Percentiles rank a stretch among this genome's conserved stretches.
Evolutionary conservation across 768 basidiomycete species (phyloP).

Genomic region (Amanita exitialis): DNA sequence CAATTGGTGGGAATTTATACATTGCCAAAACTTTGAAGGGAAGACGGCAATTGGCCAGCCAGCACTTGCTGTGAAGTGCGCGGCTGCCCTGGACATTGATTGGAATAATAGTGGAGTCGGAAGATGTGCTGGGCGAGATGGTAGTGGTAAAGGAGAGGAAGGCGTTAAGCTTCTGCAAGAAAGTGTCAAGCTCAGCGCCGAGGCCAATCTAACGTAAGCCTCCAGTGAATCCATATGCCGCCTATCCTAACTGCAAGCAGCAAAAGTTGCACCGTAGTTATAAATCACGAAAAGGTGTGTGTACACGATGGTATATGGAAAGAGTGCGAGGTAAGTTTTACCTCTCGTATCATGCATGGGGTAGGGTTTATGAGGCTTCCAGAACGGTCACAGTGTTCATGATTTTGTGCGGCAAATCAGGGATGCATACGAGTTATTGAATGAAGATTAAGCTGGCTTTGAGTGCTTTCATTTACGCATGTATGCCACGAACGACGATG

Average conservation of each 20-base stretch:
- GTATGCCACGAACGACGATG: too few relatives aligned
- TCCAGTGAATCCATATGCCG: not conserved
- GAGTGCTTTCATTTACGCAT: too few relatives aligned
- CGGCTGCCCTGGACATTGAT: slow-evolving; percentile 48
- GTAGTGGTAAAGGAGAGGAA: slow-evolving; percentile 51
- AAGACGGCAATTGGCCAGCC: slow-evolving; percentile 53
- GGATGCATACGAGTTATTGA: slow-evolving; percentile 59
- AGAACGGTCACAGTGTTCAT: slow-evolving; percentile 64
- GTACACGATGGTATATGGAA: slow-evolving; percentile 75
- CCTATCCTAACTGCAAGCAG: slow-evolving; percentile 18
- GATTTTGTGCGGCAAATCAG: slow-evolving; percentile 79
- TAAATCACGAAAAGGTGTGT: slow-evolving; percentile 59
- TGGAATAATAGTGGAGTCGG: slow-evolving; percentile 55
- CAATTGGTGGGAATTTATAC: slow-evolving; percentile 80
- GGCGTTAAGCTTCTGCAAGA: slow-evolving; percentile 54
- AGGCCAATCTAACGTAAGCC: slow-evolving; percentile 47
- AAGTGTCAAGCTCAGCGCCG: slow-evolving; percentile 36
- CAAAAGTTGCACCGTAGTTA: slow-evolving; percentile 83
- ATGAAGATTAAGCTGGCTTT: slow-evolving; percentile 17
- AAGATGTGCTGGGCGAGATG: slow-evolving; percentile 51
- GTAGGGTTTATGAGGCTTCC: slow-evolving; percentile 7
- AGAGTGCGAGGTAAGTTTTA: slow-evolving; percentile 52
- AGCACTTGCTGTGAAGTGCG: slow-evolving; percentile 58
- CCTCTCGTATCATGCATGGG: not conserved
- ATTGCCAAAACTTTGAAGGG: slow-evolving; percentile 69